Conservation (phyloP, 176 grass and related monocot species). For the Otatea glauca region DNA sequence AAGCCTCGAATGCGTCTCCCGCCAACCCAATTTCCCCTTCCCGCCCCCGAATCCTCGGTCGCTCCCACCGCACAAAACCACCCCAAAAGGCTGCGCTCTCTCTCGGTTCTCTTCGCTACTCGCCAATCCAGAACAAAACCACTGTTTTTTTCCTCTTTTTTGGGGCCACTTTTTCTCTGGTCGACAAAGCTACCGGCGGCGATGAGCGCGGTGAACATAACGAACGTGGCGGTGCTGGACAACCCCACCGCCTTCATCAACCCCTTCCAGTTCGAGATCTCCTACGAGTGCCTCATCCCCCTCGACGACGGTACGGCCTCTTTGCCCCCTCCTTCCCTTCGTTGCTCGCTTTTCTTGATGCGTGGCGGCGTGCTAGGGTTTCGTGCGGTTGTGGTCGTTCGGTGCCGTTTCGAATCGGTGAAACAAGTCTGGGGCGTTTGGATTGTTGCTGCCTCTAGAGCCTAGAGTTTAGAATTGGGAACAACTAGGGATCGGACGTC, state of each 20-base stretch:
- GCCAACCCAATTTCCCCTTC: constrained; percentile 20
- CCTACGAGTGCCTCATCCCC: constrained; percentile 98
- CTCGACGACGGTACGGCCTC: constrained; percentile 75
- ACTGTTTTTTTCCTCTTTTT: background rate
- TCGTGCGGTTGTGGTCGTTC: background rate
- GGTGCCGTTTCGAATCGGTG: background rate
- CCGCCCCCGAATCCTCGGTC: background rate
- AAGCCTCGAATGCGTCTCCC: constrained; percentile 32
- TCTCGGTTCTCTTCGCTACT: background rate
- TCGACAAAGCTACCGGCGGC: constrained; percentile 3
- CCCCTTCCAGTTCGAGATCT: constrained; percentile 99
- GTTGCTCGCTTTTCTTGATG: background rate
- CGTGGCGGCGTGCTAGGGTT: constrained; percentile 45
- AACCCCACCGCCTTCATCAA: constrained; percentile 95
- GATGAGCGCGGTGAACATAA: constrained; percentile 99
- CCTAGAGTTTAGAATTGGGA: too few species aligned
- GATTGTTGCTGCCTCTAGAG: background rate
- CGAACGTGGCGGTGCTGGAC: constrained; percentile 97
- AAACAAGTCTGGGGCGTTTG: background rate
- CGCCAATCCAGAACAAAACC: background rate
- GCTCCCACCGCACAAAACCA: too few species aligned
- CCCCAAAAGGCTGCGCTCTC: background rate
- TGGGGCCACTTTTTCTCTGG: background rate
- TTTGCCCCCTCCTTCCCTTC: too few species aligned
- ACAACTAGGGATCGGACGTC: too few species aligned